Percentiles rank a stretch among this genome's conserved stretches.
phyloP scores from a whole-genome alignment of 306 rosid genomes.

The Glycine tomentella region DNA sequence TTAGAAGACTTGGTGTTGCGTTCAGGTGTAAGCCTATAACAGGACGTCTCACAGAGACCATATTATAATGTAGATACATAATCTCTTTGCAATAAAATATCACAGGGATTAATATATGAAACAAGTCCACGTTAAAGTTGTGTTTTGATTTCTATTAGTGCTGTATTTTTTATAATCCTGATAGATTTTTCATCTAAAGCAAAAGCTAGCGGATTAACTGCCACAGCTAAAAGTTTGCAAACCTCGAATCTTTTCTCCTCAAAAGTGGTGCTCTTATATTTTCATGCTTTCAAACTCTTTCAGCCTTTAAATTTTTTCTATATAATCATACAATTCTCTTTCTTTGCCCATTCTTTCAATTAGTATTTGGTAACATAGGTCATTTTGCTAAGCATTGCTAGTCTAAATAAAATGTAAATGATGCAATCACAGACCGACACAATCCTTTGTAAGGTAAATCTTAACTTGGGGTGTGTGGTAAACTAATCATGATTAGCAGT shows the following conservation, averaged over 20 bases:
- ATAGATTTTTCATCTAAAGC: background rate
- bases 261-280: background rate
- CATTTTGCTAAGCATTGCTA: too few relatives aligned
- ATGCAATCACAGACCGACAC: too few relatives aligned
- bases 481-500: too few relatives aligned
- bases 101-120: background rate
- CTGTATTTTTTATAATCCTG: conserved; percentile 2
- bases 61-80: conserved; percentile 19
- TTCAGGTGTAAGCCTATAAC: conserved; percentile 18
- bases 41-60: background rate
- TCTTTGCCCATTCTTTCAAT: too few relatives aligned
- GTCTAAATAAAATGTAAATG: too few relatives aligned
- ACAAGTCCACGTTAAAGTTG: conserved; percentile 24
- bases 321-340: too few relatives aligned
- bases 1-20: background rate
- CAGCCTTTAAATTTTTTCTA: too few relatives aligned
- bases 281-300: background rate
- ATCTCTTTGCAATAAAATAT: background rate
- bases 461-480: too few relatives aligned
- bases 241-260: background rate
- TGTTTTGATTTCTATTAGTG: conserved; percentile 22
- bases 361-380: too few relatives aligned
- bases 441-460: too few relatives aligned
- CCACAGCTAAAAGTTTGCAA: background rate
- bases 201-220: background rate